These are phyloP conservation scores for Penicillium italicum DNA, from an alignment of 2,329 filamentous ascomycete genomes.

Conservation along the genomic window DNA sequence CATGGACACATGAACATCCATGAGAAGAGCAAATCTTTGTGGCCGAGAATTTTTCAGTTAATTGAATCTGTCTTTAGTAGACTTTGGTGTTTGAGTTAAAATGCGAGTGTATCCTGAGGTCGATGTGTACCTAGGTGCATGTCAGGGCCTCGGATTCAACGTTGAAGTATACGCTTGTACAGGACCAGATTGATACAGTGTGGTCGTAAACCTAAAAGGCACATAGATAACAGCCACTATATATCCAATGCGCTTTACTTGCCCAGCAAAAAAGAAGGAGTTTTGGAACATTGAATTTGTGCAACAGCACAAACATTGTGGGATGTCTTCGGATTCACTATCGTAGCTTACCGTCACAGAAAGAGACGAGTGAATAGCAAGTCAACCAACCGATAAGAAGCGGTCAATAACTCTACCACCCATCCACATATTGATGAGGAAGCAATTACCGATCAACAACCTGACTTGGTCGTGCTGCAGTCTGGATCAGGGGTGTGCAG, in stretches of 20 bases:
- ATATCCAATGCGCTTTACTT: background rate
- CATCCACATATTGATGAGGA: conserved; percentile 1
- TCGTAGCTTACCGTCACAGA: background rate
- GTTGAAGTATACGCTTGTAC: background rate
- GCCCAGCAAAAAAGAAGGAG: background rate
- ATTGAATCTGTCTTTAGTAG: no score
- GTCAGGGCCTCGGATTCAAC: background rate
- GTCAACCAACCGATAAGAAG: conserved; percentile 5
- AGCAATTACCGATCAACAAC: conserved; percentile 5
- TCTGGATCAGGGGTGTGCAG: conserved; percentile 2
- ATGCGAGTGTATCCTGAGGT: background rate
- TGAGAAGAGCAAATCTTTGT: background rate
- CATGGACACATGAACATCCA: background rate
- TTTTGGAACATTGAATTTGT: background rate
- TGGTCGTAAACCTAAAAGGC: no score
- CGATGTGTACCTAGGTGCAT: background rate
- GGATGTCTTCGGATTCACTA: background rate
- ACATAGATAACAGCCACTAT: background rate
- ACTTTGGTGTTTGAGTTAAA: background rate
- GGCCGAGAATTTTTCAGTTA: no score
- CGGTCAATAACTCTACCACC: conserved; percentile 1
- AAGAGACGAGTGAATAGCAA: background rate
- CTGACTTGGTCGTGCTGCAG: background rate
- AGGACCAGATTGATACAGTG: background rate
- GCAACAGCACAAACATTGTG: background rate